Conservation (phyloP, 2,329 filamentous ascomycete genomes). For the Arthroderma uncinatum region DNA sequence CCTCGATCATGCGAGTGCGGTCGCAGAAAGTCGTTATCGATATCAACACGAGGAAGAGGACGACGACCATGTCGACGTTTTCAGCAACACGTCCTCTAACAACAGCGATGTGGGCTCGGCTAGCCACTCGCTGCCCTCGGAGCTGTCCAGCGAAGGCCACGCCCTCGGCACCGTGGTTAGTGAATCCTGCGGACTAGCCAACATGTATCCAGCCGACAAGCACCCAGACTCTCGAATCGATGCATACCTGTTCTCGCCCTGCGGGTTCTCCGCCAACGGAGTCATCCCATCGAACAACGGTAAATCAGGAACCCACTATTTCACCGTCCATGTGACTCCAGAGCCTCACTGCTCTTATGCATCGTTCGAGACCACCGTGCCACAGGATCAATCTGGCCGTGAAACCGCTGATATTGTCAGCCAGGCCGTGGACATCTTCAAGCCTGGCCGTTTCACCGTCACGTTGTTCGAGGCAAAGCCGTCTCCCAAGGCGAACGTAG, state of each 20-base stretch:
- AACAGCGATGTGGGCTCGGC: constrained; percentile 45
- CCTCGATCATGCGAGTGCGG: constrained; percentile 72
- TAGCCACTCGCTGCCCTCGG: constrained; percentile 48
- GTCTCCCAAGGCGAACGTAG: constrained; percentile 21
- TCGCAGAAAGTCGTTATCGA: constrained; percentile 72
- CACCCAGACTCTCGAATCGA: constrained; percentile 92
- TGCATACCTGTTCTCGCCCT: constrained; percentile 91
- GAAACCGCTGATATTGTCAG: constrained; percentile 84
- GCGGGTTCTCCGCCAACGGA: constrained; percentile 93
- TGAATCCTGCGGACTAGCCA: constrained; percentile 74
- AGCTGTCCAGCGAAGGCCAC: constrained; percentile 84
- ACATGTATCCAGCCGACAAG: constrained; percentile 73
- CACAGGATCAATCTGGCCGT: constrained; percentile 73
- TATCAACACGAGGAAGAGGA: constrained; percentile 52
- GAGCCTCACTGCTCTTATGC: constrained; percentile 96
- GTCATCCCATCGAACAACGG: constrained; percentile 69
- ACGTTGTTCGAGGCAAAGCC: constrained; percentile 87
- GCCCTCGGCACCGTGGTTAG: constrained; percentile 86
- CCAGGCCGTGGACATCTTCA: constrained; percentile 91
- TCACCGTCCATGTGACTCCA: constrained; percentile 95
- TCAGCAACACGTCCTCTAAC: constrained; percentile 60
- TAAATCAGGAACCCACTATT: constrained; percentile 63
- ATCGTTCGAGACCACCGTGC: constrained; percentile 97
- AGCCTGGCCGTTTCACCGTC: constrained; percentile 92
- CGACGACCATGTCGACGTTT: constrained; percentile 57